These are phyloP conservation scores for Talaromyces atroroseus DNA, from an alignment of 2,329 filamentous ascomycete species.

Conservation along the genomic window DNA sequence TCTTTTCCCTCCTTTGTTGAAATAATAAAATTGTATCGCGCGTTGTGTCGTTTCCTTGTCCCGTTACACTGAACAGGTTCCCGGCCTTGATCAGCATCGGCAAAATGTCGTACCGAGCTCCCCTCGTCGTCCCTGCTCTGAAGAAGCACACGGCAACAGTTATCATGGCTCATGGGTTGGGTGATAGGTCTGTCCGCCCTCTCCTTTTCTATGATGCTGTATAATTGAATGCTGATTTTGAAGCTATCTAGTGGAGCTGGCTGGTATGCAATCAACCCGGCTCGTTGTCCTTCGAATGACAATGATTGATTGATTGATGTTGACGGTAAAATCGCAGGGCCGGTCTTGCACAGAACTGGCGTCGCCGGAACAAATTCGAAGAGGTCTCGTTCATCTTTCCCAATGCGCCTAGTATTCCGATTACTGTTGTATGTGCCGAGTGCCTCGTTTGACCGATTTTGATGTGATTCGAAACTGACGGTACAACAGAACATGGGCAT, in stretches of 20 bases:
- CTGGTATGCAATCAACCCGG: conserved; percentile 32
- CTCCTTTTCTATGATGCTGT: background rate
- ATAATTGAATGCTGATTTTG: background rate
- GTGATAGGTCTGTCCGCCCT: conserved; percentile 62
- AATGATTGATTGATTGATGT: background rate
- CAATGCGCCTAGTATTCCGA: conserved; percentile 78
- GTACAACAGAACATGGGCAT: conserved; percentile 63
- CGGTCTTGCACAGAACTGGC: conserved; percentile 80
- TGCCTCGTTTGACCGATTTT: background rate
- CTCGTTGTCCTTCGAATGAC: background rate
- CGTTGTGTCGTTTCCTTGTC: too few relatives aligned
- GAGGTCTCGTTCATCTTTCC: conserved; percentile 94
- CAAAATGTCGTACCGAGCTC: conserved; percentile 44
- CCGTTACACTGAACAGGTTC: background rate
- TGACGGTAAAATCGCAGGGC: too few relatives aligned
- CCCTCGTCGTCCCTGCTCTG: conserved; percentile 70
- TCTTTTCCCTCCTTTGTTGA: too few relatives aligned
- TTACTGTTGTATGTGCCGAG: conserved; percentile 61
- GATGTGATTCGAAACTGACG: background rate
- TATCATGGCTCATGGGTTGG: conserved; percentile 89
- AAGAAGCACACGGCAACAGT: conserved; percentile 87
- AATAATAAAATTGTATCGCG: too few relatives aligned
- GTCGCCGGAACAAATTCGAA: conserved; percentile 69
- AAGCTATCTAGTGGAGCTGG: conserved; percentile 39
- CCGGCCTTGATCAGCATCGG: background rate